Evolutionary conservation across 2,329 filamentous ascomycete species (phyloP), one percentile per base, ranked within the genome.

Genomic region (Karstenula rhodostoma): DNA sequence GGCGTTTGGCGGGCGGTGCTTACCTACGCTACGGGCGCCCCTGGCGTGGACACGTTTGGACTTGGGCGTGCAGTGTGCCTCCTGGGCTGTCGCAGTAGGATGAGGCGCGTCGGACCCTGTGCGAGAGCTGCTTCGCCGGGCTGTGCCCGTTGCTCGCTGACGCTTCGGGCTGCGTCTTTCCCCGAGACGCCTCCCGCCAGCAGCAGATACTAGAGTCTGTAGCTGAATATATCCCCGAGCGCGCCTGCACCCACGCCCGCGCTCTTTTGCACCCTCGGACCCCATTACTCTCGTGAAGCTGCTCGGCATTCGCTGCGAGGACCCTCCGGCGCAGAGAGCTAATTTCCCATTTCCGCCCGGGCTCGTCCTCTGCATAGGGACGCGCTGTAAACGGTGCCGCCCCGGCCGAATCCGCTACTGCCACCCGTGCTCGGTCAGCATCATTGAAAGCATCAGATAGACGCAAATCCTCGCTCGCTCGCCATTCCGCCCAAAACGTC

Each of bases 321-420:
- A 44, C 23, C 51, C 19, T 46, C 51, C 51, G 51, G 29, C 29
- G 12, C 29, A 32, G 42, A 54, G 51, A 29, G 19, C 59, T 62
- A 62, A 62, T 59, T 58, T 59, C 60, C 60, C 56, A 62, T 59
- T 58, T 59, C 60, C 60, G 56, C 56, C 52, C 52, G 56, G 49
- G 54, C 58, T 55, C 22, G 43, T 59, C 46, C 40, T 50, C 40
- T 29, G 44, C 22, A 27, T 19, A 59, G 23, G 48, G 29, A 44
- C 29, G 44, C 56, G 48, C 35, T 53, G 49, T 19, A 23, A 48
- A 53, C 49, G 49, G 42, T 40, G 48, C 37, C 54, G 43, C 57
- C 44, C 51, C 57, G 51, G 57, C 50, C 43, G 50, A 55, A 59
- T 46, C 48, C 42, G 40, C 51, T 55, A 46, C 57, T 56, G 46